These are phyloP conservation scores for Triticum timopheevii DNA, from an alignment of 176 grass and related monocot species.

Conservation along the genomic window DNA sequence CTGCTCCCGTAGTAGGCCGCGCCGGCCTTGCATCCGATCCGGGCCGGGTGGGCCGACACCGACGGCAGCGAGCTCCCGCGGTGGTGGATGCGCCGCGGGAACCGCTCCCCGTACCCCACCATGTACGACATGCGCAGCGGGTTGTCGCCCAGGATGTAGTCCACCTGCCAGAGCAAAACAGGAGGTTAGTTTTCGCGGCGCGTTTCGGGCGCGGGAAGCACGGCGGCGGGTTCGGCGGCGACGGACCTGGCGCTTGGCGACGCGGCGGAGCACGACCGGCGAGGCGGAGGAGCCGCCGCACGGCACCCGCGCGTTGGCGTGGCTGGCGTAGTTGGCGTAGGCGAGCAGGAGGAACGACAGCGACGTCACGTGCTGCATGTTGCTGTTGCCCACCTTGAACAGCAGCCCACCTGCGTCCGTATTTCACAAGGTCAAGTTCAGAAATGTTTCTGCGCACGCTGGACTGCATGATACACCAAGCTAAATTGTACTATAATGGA, in stretches of 20 bases:
- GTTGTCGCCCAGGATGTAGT: conserved; percentile 94
- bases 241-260: conserved; percentile 72
- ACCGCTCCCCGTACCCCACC: conserved; percentile 76
- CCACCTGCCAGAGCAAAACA: conserved; percentile 38
- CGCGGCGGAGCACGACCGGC: conserved; percentile 59
- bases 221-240: neutral
- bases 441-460: neutral
- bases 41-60: conserved; percentile 43
- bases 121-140: conserved; percentile 95
- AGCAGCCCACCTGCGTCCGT: conserved; percentile 52
- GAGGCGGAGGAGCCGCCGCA: conserved; percentile 55
- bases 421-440: neutral
- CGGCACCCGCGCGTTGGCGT: conserved; percentile 62
- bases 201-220: neutral
- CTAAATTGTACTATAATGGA: no score
- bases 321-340: conserved; percentile 90
- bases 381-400: conserved; percentile 90
- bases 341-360: conserved; percentile 90
- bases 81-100: conserved; percentile 84
- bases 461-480: no score
- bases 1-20: conserved; percentile 60
- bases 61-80: conserved; percentile 80
- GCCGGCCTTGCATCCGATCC: conserved; percentile 72
- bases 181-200: neutral
- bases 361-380: conserved; percentile 98